A percentile compares a stretch with the other conserved stretches of the same genome.
These are phyloP conservation scores for Grosmannia clavigera DNA, from an alignment of 2,329 filamentous ascomycete species.

Conservation along the genomic window DNA sequence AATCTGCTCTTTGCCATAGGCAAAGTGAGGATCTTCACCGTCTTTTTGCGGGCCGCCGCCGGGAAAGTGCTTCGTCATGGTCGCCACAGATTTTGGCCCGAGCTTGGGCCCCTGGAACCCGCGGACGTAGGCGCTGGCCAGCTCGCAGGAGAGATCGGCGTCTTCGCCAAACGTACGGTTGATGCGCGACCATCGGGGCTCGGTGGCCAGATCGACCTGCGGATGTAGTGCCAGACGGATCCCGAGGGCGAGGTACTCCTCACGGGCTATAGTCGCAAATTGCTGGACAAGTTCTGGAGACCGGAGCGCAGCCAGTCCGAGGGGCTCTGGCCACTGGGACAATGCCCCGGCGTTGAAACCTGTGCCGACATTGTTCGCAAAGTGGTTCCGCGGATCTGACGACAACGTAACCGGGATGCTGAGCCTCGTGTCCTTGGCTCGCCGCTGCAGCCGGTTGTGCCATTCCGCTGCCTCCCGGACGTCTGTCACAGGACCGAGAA, in stretches of 20 bases:
- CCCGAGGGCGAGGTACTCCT: slow-evolving; percentile 31
- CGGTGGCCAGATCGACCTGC: slow-evolving; percentile 37
- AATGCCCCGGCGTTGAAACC: slow-evolving; percentile 29
- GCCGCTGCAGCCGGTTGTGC: slow-evolving; percentile 28
- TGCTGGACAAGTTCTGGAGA: slow-evolving; percentile 27
- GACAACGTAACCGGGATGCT: slow-evolving; percentile 37
- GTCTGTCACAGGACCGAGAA: slow-evolving; percentile 15
- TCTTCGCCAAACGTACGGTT: slow-evolving; percentile 35
- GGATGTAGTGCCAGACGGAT: slow-evolving; percentile 35
- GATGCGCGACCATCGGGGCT: slow-evolving; percentile 37
- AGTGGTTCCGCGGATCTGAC: slow-evolving; percentile 25
- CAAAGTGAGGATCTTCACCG: slow-evolving; percentile 40
- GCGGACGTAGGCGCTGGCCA: slow-evolving; percentile 30
- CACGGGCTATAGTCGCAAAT: slow-evolving; percentile 35
- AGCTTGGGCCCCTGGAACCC: slow-evolving; percentile 33
- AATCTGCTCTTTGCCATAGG: slow-evolving; percentile 36
- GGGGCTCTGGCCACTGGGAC: slow-evolving; percentile 37
- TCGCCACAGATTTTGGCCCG: slow-evolving; percentile 30
- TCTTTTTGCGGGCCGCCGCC: slow-evolving; percentile 34
- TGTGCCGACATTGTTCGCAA: slow-evolving; percentile 23
- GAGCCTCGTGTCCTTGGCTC: slow-evolving; percentile 29
- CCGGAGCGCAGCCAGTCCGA: slow-evolving; percentile 36
- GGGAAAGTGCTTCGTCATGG: slow-evolving; percentile 42
- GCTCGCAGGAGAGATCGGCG: slow-evolving; percentile 25
- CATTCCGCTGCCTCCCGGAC: slow-evolving; percentile 23